Percentiles rank a stretch among this genome's conserved stretches.
Evolutionary conservation across 1,139 yeast genomes (phyloP).

Genomic region (Blastobotrys apis): DNA sequence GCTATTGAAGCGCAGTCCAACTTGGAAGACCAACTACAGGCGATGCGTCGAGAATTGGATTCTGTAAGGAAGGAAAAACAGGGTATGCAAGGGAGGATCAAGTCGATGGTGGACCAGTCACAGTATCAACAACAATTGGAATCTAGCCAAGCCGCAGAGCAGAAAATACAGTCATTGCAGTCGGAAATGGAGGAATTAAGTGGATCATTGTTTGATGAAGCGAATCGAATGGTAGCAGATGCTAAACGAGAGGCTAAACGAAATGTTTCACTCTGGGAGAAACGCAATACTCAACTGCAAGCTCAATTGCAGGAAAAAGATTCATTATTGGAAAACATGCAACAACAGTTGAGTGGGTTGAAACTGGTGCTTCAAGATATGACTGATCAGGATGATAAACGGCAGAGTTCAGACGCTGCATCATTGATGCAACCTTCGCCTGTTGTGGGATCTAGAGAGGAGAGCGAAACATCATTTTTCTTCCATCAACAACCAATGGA

Average conservation of each 20-base stretch:
- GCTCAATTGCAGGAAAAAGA: conserved; percentile 73
- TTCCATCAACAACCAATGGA: conserved; percentile 1
- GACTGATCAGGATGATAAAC: conserved; percentile 32
- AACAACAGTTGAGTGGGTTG: conserved; percentile 64
- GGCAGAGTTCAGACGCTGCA: background rate
- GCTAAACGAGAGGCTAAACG: conserved; percentile 60
- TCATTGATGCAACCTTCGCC: conserved; percentile 9
- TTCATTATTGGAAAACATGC: conserved; percentile 57
- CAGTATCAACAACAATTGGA: conserved; percentile 25
- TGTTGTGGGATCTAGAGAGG: background rate
- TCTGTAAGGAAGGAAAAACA: conserved; percentile 27
- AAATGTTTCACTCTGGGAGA: conserved; percentile 36
- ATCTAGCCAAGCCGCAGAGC: conserved; percentile 43
- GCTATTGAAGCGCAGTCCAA: conserved; percentile 38
- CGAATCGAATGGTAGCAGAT: conserved; percentile 65
- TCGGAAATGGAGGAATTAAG: conserved; percentile 70
- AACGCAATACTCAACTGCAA: conserved; percentile 49
- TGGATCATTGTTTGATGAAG: conserved; percentile 64
- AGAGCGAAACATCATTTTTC: background rate
- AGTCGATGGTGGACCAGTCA: conserved; percentile 26
- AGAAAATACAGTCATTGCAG: conserved; percentile 48
- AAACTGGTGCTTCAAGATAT: conserved; percentile 52
- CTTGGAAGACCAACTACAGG: conserved; percentile 34
- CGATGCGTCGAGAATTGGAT: conserved; percentile 30
- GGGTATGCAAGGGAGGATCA: conserved; percentile 25